Evolutionary conservation across 352 stramenopile species (phyloP).

Genomic region (Nothophytophthora sp.): DNA sequence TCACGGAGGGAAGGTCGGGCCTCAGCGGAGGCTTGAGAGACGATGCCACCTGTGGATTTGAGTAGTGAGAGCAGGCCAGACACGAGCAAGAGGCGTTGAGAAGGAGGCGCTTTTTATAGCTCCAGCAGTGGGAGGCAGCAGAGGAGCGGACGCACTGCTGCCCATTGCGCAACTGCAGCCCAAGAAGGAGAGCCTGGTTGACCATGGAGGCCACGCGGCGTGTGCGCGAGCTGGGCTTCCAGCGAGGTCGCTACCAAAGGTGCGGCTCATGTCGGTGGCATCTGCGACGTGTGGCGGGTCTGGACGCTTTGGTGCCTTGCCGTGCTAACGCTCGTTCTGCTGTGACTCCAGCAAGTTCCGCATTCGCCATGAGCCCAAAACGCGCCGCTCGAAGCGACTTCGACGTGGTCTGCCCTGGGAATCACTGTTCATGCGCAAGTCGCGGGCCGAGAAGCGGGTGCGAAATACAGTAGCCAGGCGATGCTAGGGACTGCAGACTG

Average conservation of each 20-base stretch:
- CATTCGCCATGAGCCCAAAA: slow-evolving; percentile 50
- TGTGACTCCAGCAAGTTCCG: slow-evolving; percentile 48
- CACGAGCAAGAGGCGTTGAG: slow-evolving; percentile 15
- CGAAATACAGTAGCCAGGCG: not conserved
- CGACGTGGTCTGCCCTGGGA: slow-evolving; percentile 47
- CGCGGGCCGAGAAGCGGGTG: slow-evolving; percentile 58
- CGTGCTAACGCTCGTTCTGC: no score
- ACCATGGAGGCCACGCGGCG: slow-evolving; percentile 28
- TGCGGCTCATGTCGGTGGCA: no score
- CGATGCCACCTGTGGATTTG: no score
- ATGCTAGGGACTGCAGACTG: not conserved
- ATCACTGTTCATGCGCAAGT: slow-evolving; percentile 84
- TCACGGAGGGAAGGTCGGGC: no score
- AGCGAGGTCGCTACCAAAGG: slow-evolving; percentile 57
- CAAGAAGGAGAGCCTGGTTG: not conserved
- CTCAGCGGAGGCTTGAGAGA: no score
- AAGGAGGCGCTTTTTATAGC: no score
- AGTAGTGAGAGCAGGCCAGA: no score
- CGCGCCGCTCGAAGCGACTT: slow-evolving; percentile 32
- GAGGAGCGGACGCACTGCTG: not conserved
- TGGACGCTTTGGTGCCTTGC: no score
- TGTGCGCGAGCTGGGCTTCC: slow-evolving; percentile 41
- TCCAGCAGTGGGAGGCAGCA: not conserved
- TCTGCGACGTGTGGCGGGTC: no score
- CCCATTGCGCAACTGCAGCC: slow-evolving; percentile 2